These are phyloP conservation scores for Gossypioides kirkii DNA, from an alignment of 345 rosid species.

Conservation along the genomic window DNA sequence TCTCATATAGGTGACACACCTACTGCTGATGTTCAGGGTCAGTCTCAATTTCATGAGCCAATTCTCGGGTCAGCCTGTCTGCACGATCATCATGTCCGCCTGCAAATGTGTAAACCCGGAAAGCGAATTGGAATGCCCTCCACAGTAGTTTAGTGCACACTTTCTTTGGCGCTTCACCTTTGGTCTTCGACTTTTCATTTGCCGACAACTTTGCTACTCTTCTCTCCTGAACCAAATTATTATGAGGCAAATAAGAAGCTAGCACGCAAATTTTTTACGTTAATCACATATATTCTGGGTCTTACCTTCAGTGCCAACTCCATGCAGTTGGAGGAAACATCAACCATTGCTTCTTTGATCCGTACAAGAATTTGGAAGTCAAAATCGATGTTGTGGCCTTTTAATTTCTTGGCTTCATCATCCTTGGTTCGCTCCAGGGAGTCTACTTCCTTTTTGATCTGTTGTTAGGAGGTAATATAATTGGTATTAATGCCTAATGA, in stretches of 20 bases:
- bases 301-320: slow-evolving; percentile 73
- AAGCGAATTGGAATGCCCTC: slow-evolving; percentile 90
- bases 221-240: slow-evolving; percentile 46
- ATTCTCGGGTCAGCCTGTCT: slow-evolving; percentile 61
- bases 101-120: slow-evolving; percentile 70
- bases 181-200: slow-evolving; percentile 23
- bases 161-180: slow-evolving; percentile 27
- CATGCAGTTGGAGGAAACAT: slow-evolving; percentile 83
- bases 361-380: slow-evolving; percentile 62
- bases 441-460: slow-evolving; percentile 80
- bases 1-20: not conserved
- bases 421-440: slow-evolving; percentile 75
- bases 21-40: slow-evolving; percentile 39
- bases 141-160: slow-evolving; percentile 52
- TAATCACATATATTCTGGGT: too few species aligned
- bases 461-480: not conserved
- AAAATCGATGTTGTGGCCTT: slow-evolving; percentile 57
- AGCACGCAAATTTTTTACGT: too few species aligned
- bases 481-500: not conserved
- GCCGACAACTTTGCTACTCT: slow-evolving; percentile 45
- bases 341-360: slow-evolving; percentile 82
- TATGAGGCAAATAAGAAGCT: not conserved
- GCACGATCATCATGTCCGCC: slow-evolving; percentile 90
- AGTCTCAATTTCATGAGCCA: slow-evolving; percentile 76
- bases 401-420: slow-evolving; percentile 77